Base-by-base conservation (phyloP, 495 filamentous ascomycete genomes). In the Aspergillus baeticus region DNA sequence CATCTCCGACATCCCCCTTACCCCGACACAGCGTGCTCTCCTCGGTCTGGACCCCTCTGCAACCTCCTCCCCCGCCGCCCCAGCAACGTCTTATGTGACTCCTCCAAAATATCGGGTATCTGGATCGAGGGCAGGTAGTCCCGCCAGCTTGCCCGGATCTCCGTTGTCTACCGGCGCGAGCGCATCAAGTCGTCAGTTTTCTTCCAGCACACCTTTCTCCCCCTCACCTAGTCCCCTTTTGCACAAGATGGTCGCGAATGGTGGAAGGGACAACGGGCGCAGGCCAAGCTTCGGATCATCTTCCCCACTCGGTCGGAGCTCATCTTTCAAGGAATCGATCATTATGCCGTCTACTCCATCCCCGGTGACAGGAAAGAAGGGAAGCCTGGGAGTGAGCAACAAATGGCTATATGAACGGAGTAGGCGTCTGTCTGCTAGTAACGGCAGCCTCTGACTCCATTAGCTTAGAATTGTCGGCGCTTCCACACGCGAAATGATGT, bases 331-430 rank as follows among this genome's bases (percentile, higher is more conserved):
- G 26, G 77, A 76, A 69, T 64, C 58, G 22, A 57, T 65, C 63
- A 50, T 66, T 20, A 64, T 61, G 7, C 81, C 84, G 0, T 77
- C 81, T 44, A 89, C 86, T 6, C 89, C 84, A 42, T 90, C 85
- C 38, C 80, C 84, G 6, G 65, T 77, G 14, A 66, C 61, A 2
- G 82, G 82, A 20, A 91, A 87, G 71, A 80, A 87, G 34, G 82
- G 82, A 22, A 88, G 81, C 49, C 77, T 97, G 36, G 80, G 81
- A 11, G 65, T 96, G 61, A 96, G 89, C 61, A 96, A 83, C 69
- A 91, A 88, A 72, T 98, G 92, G 93, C 71, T 96, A 37, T 98
- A 96, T 72, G 90, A 98, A 69, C 87, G 85, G 68, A 75, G 73
- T 45, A 63, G 76, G 29, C 63, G 76, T 33, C 63, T 76, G 35